Percentiles rank a stretch among this genome's conserved stretches.
Evolutionary conservation across 2,329 filamentous ascomycete species (phyloP).

Genomic region (Corynespora cassiicola): DNA sequence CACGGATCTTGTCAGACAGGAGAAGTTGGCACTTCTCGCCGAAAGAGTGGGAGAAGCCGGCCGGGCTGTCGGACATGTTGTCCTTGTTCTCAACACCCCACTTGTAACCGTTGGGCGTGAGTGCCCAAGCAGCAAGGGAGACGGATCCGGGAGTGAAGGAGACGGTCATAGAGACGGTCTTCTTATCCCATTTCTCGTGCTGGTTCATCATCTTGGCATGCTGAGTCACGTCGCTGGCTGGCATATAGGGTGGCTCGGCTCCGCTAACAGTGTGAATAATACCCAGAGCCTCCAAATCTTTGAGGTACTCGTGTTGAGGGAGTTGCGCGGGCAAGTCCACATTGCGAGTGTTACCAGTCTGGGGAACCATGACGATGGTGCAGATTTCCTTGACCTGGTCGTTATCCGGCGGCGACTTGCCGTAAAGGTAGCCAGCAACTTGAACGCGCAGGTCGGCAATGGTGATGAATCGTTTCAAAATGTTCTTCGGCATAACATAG

Average conservation of each 20-base stretch:
- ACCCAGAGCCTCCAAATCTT: conserved; percentile 86
- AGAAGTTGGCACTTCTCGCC: conserved; percentile 95
- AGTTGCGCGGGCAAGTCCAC: conserved; percentile 89
- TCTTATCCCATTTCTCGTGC: conserved; percentile 83
- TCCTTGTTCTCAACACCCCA: conserved; percentile 98
- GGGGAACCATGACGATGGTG: conserved; percentile 96
- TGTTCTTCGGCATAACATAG: conserved; percentile 99
- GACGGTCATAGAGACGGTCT: conserved; percentile 92
- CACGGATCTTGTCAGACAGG: conserved; percentile 89
- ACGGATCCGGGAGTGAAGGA: conserved; percentile 97
- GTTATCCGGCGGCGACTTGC: conserved; percentile 89
- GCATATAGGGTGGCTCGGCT: conserved; percentile 96
- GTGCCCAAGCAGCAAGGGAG: conserved; percentile 89
- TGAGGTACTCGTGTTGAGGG: conserved; percentile 89
- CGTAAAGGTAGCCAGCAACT: conserved; percentile 95
- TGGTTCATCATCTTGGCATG: conserved; percentile 88
- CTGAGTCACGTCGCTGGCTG: conserved; percentile 90
- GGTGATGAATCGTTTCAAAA: conserved; percentile 97
- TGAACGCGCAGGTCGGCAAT: conserved; percentile 96
- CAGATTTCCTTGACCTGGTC: conserved; percentile 96
- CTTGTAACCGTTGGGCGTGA: conserved; percentile 91
- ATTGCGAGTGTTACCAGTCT: conserved; percentile 91
- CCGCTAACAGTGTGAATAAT: conserved; percentile 95
- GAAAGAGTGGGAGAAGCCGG: conserved; percentile 90
- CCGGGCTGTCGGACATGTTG: conserved; percentile 86